A percentile compares a stretch with the other conserved stretches of the same genome.
phyloP scores from a whole-genome alignment of 768 basidiomycete genomes.

The Porphyrellus cyaneotinctus region DNA sequence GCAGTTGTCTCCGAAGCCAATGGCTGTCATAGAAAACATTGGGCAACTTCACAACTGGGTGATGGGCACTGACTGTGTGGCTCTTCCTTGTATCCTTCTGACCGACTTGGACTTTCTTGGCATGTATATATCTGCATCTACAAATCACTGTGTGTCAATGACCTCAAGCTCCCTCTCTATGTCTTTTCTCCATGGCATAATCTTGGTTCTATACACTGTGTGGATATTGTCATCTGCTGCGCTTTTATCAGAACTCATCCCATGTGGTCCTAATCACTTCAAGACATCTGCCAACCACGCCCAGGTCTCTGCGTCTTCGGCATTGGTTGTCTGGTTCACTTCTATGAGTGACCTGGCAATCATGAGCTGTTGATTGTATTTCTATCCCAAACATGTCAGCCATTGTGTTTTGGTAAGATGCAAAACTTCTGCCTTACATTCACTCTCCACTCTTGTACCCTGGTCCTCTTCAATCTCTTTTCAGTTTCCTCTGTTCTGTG shows the following conservation, averaged over 20 bases:
- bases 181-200: not conserved
- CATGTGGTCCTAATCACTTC: not conserved
- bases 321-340: too few species aligned
- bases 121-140: not conserved
- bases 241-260: not conserved
- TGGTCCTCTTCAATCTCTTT: not conserved
- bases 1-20: not conserved
- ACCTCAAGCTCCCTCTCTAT: not conserved
- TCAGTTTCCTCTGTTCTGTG: not conserved
- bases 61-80: not conserved
- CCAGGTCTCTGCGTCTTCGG: not conserved
- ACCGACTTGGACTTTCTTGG: not conserved
- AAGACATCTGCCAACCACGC: not conserved
- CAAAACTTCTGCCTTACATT: too few species aligned
- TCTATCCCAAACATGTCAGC: too few species aligned
- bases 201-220: not conserved
- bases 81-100: not conserved
- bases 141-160: not conserved
- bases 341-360: too few species aligned
- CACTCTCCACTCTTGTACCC: not conserved
- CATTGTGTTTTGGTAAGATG: too few species aligned
- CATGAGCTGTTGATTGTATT: too few species aligned
- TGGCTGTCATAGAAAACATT: not conserved
- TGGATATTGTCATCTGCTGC: not conserved
- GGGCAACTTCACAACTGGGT: not conserved